These are phyloP conservation scores for Leptomonas seymouri DNA, from an alignment of 208 protist genomes.

Conservation along the genomic window DNA sequence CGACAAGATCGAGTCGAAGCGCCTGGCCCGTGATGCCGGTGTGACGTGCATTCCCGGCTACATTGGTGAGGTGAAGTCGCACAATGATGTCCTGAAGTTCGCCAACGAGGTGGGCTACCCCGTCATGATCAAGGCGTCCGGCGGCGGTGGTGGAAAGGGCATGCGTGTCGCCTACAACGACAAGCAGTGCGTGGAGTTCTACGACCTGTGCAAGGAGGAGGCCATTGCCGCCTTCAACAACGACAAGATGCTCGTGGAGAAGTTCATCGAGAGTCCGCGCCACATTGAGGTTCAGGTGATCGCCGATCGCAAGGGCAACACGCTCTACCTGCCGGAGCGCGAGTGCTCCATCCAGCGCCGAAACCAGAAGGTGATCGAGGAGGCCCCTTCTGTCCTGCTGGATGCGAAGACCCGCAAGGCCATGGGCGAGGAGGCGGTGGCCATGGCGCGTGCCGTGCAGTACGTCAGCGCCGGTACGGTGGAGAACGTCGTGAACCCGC, in stretches of 20 bases:
- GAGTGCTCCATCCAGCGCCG: conserved; percentile 97
- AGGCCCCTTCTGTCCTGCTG: conserved; percentile 84
- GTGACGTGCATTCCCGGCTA: conserved; percentile 88
- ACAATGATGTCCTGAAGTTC: conserved; percentile 45
- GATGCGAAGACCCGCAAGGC: conserved; percentile 50
- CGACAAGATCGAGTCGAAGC: conserved; percentile 92
- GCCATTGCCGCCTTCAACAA: conserved; percentile 92
- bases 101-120: conserved; percentile 91
- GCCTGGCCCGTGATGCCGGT: conserved; percentile 87
- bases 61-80: conserved; percentile 41
- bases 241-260: conserved; percentile 94
- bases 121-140: conserved; percentile 97
- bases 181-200: conserved; percentile 93
- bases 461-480: conserved; percentile 98
- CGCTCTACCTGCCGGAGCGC: conserved; percentile 94
- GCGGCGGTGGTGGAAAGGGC: conserved; percentile 61
- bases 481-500: conserved; percentile 97
- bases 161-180: conserved; percentile 91
- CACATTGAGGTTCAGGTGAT: conserved; percentile 97
- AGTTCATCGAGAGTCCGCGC: conserved; percentile 88
- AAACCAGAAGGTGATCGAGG: conserved; percentile 96
- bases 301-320: conserved; percentile 90
- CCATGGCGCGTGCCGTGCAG: conserved; percentile 82
- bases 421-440: conserved; percentile 89
- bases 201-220: conserved; percentile 94